Conservation (phyloP, 441 rosid genomes). For the Bocquillonia castaneifolia region DNA sequence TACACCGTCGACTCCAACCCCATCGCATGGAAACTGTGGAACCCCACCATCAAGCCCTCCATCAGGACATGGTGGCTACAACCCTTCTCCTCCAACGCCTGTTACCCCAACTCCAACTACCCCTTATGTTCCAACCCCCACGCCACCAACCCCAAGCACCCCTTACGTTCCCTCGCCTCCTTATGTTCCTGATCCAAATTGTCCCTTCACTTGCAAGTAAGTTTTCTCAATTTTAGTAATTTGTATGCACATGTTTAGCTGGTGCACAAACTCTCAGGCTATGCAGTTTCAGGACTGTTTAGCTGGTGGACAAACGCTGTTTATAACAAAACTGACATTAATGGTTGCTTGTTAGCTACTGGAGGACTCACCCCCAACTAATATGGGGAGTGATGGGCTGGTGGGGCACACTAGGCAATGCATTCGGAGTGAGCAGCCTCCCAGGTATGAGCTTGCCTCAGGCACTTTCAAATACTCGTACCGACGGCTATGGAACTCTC, state of each 20-base stretch:
- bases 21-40: constrained; percentile 24
- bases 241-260: not conserved
- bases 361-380: constrained; percentile 29
- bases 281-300: not conserved
- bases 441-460: constrained; percentile 27
- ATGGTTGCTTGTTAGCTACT: constrained; percentile 20
- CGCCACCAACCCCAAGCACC: constrained; percentile 16
- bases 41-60: constrained; percentile 29
- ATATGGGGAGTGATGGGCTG: constrained; percentile 29
- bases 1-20: constrained; percentile 13
- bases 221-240: constrained; percentile 8
- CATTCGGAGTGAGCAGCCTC: constrained; percentile 25
- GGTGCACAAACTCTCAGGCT: not conserved
- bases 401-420: constrained; percentile 34
- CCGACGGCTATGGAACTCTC: constrained; percentile 31
- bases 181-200: constrained; percentile 26
- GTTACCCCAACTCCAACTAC: not conserved
- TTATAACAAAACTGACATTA: not conserved
- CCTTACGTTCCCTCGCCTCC: constrained; percentile 29
- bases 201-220: constrained; percentile 34
- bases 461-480: constrained; percentile 28
- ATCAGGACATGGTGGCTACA: constrained; percentile 21
- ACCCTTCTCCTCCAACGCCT: constrained; percentile 19
- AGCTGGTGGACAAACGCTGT: not conserved
- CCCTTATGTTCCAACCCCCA: constrained; percentile 14